Base-by-base conservation (phyloP, 2,329 filamentous ascomycete genomes). In the Piedraia hortae region DNA sequence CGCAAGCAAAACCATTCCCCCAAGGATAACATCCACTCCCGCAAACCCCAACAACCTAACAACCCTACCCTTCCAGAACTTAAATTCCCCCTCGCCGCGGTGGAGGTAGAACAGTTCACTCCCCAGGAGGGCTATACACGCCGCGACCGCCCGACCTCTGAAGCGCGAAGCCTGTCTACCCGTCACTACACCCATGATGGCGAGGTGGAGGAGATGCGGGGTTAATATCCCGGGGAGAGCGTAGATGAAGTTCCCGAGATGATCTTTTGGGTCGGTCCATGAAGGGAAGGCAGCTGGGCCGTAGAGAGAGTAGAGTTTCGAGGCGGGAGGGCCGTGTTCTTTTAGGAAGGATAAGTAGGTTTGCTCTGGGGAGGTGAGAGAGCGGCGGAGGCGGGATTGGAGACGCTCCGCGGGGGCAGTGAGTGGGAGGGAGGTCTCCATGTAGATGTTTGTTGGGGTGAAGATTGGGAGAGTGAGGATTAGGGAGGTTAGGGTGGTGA, bases 231-330 rank as follows among this genome's bases (percentile, higher is more conserved):
- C 54, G 0, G 82, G 73, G 0, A 88, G 46, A 8, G 72, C 68
- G 47, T 89, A 93, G 41, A 73, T 59, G 21, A 89, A 56, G 50
- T 78, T 91, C 16, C 50, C 52, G 4, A 63, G 56, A 21, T 72
- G 63, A 5, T 32, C 32, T 17, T 35, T 35, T 2, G 32, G 14
- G 12, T 37, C 34, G 26, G 26, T 73, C 66, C n/a, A 62, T 48
- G 50, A 89, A 90, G n/a, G 62, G 58, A 43, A 80, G 93, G 26
- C 63, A 54, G 11, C 54, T 0, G 78, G 74, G 2, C 85, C 85
- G 45, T 65, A 88, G 27, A 71, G 65, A 23, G 88, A 56, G 48
- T 91, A 93, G 5, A 89, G 53, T 27, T 85, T 58, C 24, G 74
- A 59, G 21, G 69, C 70, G 32, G 75, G 65, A 24, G 68, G 48